phyloP scores from a whole-genome alignment of 768 basidiomycete genomes.

The Tricholomella constricta region DNA sequence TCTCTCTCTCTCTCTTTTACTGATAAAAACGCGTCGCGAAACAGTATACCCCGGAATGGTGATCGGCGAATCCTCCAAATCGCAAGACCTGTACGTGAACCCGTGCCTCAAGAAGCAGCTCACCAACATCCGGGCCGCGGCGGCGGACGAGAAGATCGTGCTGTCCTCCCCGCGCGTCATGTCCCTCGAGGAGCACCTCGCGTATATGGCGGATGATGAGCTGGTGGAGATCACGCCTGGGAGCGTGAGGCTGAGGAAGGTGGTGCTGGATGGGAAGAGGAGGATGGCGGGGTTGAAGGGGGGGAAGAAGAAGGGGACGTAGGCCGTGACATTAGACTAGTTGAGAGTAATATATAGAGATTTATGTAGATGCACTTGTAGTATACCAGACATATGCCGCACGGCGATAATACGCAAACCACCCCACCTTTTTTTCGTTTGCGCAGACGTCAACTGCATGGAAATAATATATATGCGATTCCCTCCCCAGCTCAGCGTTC shows the following conservation, averaged over 20 bases:
- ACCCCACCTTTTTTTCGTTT: no score
- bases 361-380: no score
- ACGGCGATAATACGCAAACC: no score
- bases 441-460: no score
- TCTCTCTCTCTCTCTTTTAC: not conserved
- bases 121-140: slow-evolving; percentile 50
- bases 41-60: slow-evolving; percentile 55
- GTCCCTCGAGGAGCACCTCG: slow-evolving; percentile 47
- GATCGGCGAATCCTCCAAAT: slow-evolving; percentile 49
- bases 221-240: slow-evolving; percentile 49
- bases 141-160: slow-evolving; percentile 52
- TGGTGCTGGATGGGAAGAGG: slow-evolving; percentile 38
- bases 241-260: slow-evolving; percentile 44
- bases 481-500: no score
- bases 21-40: not conserved
- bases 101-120: slow-evolving; percentile 51
- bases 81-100: slow-evolving; percentile 48
- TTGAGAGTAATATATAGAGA: no score
- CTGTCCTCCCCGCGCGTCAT: slow-evolving; percentile 44
- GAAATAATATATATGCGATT: no score
- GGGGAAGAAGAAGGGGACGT: not conserved
- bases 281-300: slow-evolving; percentile 24
- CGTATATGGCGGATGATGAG: slow-evolving; percentile 53
- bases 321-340: no score
- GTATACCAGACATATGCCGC: no score